Evolutionary conservation across 257 asterid species (phyloP).

Genomic region (Lithospermum erythrorhizon): DNA sequence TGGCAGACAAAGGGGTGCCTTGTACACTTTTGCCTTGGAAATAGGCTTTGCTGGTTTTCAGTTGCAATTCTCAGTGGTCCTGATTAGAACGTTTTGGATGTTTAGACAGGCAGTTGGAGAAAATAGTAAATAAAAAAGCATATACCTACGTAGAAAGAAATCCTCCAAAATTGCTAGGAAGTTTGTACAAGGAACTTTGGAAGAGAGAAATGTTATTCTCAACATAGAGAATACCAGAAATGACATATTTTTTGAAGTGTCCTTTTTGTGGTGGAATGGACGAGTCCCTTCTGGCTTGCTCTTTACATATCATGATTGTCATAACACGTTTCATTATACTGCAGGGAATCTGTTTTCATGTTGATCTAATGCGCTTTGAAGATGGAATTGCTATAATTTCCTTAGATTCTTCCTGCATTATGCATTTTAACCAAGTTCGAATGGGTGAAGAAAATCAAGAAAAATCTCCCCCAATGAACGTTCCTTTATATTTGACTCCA

Average conservation of each 20-base stretch:
- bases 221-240: background rate
- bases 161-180: too few species aligned
- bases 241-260: too few species aligned
- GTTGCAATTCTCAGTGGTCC: background rate
- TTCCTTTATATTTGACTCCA: constrained; percentile 54
- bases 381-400: constrained; percentile 86
- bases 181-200: background rate
- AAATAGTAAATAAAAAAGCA: background rate
- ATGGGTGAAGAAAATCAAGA: background rate
- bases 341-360: constrained; percentile 86
- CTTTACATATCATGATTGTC: background rate
- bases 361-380: constrained; percentile 81
- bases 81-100: background rate
- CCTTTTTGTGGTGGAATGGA: background rate
- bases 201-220: background rate
- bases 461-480: constrained; percentile 10
- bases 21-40: too few species aligned
- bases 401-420: constrained; percentile 64
- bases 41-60: too few species aligned
- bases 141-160: background rate
- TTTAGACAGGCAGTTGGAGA: background rate
- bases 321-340: background rate
- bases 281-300: background rate
- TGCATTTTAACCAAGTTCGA: constrained; percentile 53
- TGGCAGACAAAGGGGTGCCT: too few species aligned